phyloP scores from a whole-genome alignment of 2,329 filamentous ascomycete genomes.

The Penicillium sp. region DNA sequence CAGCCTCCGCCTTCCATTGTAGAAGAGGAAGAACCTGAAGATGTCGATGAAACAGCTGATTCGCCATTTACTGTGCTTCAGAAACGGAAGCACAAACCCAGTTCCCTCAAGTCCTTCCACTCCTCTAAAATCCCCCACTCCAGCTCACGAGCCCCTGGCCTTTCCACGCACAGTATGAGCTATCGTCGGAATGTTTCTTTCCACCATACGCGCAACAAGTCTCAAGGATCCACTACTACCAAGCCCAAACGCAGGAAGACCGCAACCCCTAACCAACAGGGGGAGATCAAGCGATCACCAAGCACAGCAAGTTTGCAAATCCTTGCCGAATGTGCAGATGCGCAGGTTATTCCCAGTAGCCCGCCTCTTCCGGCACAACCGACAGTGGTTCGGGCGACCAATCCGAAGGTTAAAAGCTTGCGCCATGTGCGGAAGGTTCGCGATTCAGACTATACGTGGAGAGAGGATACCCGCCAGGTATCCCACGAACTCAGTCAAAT shows the following conservation, averaged over 20 bases:
- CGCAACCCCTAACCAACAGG: conserved; percentile 14
- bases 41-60: conserved; percentile 16
- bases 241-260: conserved; percentile 27
- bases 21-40: conserved; percentile 24
- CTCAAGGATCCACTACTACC: conserved; percentile 29
- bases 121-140: conserved; percentile 52
- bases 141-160: conserved; percentile 43
- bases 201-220: conserved; percentile 53
- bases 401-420: conserved; percentile 30
- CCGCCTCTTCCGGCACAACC: conserved; percentile 44
- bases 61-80: conserved; percentile 36
- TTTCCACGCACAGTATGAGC: conserved; percentile 50
- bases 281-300: conserved; percentile 26
- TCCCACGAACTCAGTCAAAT: conserved; percentile 84
- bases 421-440: conserved; percentile 45
- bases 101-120: conserved; percentile 41
- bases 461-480: conserved; percentile 79
- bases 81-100: conserved; percentile 35
- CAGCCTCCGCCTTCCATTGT: conserved; percentile 21
- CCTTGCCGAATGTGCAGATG: conserved; percentile 20
- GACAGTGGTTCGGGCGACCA: conserved; percentile 37
- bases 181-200: conserved; percentile 67
- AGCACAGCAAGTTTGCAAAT: conserved; percentile 30
- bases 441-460: conserved; percentile 56
- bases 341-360: conserved; percentile 35